A percentile compares a stretch with the other conserved stretches of the same genome.
Conservation (phyloP, 306 rosid genomes). For the Sophora flavescens region DNA sequence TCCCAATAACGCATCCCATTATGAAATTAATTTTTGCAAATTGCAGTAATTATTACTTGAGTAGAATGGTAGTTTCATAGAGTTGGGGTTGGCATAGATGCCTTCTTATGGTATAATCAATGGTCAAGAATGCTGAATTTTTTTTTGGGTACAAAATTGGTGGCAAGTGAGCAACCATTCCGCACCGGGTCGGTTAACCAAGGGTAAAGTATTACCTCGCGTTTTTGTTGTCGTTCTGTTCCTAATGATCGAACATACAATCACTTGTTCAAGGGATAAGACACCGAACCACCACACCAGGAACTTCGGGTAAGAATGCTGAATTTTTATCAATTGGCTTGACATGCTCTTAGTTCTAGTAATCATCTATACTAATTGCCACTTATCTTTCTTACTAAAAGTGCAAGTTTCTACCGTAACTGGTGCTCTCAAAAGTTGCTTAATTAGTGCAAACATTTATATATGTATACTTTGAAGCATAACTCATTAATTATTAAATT, state of each 20-base stretch:
- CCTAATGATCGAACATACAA: too few species aligned
- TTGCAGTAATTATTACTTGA: constrained; percentile 42
- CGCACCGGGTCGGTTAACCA: too few species aligned
- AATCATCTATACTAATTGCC: constrained; percentile 21
- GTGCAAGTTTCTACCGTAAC: constrained; percentile 46
- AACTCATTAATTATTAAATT: constrained; percentile 27
- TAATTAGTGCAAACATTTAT: constrained; percentile 11
- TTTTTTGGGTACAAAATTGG: too few species aligned
- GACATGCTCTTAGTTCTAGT: constrained; percentile 25
- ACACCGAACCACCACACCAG: too few species aligned
- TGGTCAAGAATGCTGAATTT: constrained; percentile 35
- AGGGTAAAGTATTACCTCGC: too few species aligned
- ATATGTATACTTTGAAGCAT: constrained; percentile 16
- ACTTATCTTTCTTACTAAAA: constrained; percentile 27
- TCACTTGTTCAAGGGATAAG: too few species aligned
- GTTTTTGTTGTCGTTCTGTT: too few species aligned
- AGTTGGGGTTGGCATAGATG: constrained; percentile 46
- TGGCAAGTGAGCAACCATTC: too few species aligned
- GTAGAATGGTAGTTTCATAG: constrained; percentile 25
- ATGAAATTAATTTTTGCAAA: constrained; percentile 38
- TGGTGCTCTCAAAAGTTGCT: constrained; percentile 33
- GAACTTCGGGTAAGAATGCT: too few species aligned
- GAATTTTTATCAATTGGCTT: constrained; percentile 11
- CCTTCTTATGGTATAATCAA: constrained; percentile 16
- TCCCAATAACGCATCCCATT: constrained; percentile 49